These are phyloP conservation scores for Quercus bicolor DNA, from an alignment of 306 rosid genomes.

Conservation along the genomic window DNA sequence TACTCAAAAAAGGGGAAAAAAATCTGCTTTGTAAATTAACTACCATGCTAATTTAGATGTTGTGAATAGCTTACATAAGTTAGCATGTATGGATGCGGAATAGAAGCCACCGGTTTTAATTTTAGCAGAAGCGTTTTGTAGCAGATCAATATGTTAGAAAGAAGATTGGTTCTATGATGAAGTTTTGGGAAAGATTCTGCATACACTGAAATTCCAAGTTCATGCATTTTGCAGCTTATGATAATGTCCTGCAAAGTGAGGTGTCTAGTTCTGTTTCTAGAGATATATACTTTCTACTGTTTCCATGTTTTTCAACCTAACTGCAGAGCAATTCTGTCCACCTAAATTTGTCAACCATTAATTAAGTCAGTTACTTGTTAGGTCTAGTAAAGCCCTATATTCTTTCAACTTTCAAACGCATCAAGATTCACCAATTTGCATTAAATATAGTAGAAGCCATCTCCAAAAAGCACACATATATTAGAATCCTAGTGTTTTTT, in stretches of 20 bases:
- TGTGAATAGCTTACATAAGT: neutral
- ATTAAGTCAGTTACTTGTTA: neutral
- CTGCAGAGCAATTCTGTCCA: neutral
- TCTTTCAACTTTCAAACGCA: neutral
- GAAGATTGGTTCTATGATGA: neutral
- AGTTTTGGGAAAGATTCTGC: neutral
- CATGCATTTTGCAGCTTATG: slow-evolving; percentile 7
- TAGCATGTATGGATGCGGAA: neutral
- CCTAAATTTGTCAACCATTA: neutral
- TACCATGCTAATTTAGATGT: neutral
- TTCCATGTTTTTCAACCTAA: neutral
- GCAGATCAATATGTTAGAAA: neutral
- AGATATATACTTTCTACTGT: neutral
- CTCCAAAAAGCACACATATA: neutral
- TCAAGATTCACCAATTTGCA: neutral
- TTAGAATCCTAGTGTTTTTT: neutral
- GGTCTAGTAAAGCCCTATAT: neutral
- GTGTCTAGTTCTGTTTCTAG: neutral
- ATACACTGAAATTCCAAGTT: slow-evolving; percentile 2
- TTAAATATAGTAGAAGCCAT: neutral
- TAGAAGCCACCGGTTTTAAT: neutral
- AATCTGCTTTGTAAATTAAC: neutral
- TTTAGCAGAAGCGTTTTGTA: neutral
- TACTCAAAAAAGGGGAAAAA: neutral
- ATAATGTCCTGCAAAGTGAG: slow-evolving; percentile 8